Conservation (phyloP, 1,284 basidiomycete species). For the Sanguinoderma infundibulare region DNA sequence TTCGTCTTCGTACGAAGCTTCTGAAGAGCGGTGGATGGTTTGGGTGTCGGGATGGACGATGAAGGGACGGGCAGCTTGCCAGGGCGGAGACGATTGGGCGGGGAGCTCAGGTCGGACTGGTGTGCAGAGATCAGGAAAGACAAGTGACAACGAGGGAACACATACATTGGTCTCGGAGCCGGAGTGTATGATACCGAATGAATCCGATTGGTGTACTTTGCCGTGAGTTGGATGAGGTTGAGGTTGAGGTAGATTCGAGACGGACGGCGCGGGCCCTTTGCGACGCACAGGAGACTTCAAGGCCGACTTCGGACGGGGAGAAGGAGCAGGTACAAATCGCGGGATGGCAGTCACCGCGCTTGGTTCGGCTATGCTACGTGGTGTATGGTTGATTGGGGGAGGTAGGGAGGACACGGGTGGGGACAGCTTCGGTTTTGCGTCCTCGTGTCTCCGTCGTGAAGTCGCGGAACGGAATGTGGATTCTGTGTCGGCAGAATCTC, state of each 20-base stretch:
- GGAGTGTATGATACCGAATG: conserved; percentile 12
- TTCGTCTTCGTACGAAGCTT: conserved; percentile 2
- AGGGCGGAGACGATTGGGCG: not conserved
- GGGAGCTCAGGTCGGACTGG: not conserved
- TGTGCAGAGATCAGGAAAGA: not conserved
- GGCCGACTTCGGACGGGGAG: conserved; percentile 10
- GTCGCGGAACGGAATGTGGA: not conserved
- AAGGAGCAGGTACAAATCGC: conserved; percentile 5
- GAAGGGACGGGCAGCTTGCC: not conserved
- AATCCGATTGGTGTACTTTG: not conserved
- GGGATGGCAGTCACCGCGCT: conserved; percentile 4
- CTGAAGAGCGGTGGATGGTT: conserved; percentile 6
- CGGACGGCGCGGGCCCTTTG: not conserved
- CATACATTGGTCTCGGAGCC: conserved; percentile 11
- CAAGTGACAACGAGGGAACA: not conserved
- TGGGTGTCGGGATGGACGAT: not conserved
- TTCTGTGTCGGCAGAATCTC: conserved; percentile 1
- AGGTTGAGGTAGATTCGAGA: not conserved
- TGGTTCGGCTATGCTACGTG: conserved; percentile 5
- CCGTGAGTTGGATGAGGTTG: not conserved
- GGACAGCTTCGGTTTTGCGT: not conserved
- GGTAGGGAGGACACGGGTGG: not conserved
- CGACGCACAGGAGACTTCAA: conserved; percentile 19
- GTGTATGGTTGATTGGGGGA: not conserved
- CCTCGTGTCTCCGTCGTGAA: not conserved